Conservation (phyloP, 768 basidiomycete genomes). For the Calocera cornea region DNA sequence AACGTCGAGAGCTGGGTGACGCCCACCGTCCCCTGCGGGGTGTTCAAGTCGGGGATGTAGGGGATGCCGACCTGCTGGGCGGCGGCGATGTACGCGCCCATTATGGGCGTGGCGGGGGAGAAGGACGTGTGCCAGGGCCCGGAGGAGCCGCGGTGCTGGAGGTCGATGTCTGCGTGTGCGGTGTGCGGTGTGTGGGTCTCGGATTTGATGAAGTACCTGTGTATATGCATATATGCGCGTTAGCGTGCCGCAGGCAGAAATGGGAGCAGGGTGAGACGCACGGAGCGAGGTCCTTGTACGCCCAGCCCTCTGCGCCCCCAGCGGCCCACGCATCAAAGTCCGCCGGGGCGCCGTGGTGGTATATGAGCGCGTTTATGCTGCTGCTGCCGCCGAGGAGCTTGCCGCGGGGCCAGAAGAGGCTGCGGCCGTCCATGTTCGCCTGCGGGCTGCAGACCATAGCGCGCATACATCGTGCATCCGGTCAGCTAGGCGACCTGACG, state of each 20-base stretch:
- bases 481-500: neutral
- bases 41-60: conserved; percentile 43
- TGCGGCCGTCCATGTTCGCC: conserved; percentile 9
- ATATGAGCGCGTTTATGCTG: conserved; percentile 19
- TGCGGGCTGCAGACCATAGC: conserved; percentile 13
- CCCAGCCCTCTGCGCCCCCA: conserved; percentile 18
- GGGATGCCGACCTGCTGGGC: conserved; percentile 35
- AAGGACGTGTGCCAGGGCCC: neutral
- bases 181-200: conserved; percentile 13
- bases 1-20: conserved; percentile 37
- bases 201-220: conserved; percentile 17
- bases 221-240: neutral
- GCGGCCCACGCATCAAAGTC: conserved; percentile 19
- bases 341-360: conserved; percentile 18
- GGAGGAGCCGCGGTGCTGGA: conserved; percentile 6
- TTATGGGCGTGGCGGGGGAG: neutral
- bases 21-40: conserved; percentile 42
- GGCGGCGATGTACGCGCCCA: neutral
- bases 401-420: conserved; percentile 18
- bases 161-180: neutral
- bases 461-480: neutral
- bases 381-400: conserved; percentile 21
- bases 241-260: neutral
- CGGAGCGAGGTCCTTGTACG: conserved; percentile 14
- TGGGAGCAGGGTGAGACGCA: neutral